Percentiles rank a stretch among this genome's conserved stretches.
Conservation (phyloP, 2,329 filamentous ascomycete species). For the Huntiella omanensis region DNA sequence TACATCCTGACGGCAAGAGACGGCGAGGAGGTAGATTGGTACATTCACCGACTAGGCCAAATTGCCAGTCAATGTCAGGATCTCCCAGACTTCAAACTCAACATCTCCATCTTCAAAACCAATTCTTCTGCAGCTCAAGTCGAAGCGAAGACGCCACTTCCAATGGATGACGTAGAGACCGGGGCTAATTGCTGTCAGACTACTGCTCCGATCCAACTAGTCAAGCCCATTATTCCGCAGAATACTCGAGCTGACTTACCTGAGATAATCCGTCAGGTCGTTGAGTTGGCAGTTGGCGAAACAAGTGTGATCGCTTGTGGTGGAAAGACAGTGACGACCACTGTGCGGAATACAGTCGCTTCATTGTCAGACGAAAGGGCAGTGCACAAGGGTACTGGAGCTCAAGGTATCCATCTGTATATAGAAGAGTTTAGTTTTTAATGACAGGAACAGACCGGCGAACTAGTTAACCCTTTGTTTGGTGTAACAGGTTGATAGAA, state of each 20-base stretch:
- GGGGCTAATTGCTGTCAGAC: slow-evolving; percentile 7
- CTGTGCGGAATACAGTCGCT: slow-evolving; percentile 35
- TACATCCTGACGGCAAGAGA: slow-evolving; percentile 33
- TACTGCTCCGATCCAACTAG: too few species aligned
- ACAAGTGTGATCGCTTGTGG: slow-evolving; percentile 43
- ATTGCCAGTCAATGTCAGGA: slow-evolving; percentile 23
- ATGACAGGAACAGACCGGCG: neutral
- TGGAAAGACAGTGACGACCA: slow-evolving; percentile 33
- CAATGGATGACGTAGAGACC: slow-evolving; percentile 7
- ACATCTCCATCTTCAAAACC: too few species aligned
- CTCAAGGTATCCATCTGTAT: slow-evolving; percentile 41
- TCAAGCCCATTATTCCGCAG: too few species aligned
- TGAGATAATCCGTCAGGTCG: slow-evolving; percentile 30
- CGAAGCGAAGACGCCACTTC: slow-evolving; percentile 11
- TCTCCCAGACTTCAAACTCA: slow-evolving; percentile 15
- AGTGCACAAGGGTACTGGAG: slow-evolving; percentile 45
- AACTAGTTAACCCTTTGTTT: too few species aligned
- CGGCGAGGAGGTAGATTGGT: slow-evolving; percentile 35
- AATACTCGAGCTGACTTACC: too few species aligned
- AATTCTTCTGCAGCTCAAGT: slow-evolving; percentile 17
- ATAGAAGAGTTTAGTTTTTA: slow-evolving; percentile 41
- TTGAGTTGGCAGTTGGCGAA: slow-evolving; percentile 40
- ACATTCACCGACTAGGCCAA: slow-evolving; percentile 29
- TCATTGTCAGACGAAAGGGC: slow-evolving; percentile 39
- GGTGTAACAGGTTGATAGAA: too few species aligned